These are phyloP conservation scores for Pythium volutum DNA, from an alignment of 352 stramenopile genomes.

Conservation along the genomic window DNA sequence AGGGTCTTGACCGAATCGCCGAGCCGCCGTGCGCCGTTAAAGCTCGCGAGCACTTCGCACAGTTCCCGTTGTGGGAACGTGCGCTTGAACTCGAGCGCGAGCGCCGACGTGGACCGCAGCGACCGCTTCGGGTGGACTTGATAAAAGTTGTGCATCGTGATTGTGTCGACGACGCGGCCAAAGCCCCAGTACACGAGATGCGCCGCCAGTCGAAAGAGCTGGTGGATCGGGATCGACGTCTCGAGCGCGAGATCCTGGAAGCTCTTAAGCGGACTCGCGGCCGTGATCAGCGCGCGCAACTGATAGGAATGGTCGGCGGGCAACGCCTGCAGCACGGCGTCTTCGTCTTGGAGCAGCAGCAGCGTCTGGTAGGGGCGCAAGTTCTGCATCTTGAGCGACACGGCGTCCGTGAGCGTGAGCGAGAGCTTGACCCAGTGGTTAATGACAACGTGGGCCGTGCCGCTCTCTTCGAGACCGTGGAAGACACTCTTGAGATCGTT, in stretches of 20 bases:
- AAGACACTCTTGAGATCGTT: conserved; percentile 87
- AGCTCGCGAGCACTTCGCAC: conserved; percentile 67
- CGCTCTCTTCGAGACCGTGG: conserved; percentile 73
- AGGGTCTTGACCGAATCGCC: conserved; percentile 81
- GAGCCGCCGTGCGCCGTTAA: conserved; percentile 65
- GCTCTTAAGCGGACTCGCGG: conserved; percentile 77
- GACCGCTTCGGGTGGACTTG: conserved; percentile 64
- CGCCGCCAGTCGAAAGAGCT: conserved; percentile 77
- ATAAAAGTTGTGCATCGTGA: conserved; percentile 88
- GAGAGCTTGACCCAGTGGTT: conserved; percentile 88
- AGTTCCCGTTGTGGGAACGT: conserved; percentile 72
- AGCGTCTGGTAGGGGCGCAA: conserved; percentile 85
- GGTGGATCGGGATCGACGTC: conserved; percentile 71
- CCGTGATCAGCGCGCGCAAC: conserved; percentile 62
- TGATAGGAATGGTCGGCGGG: conserved; percentile 80
- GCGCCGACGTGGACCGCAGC: conserved; percentile 42
- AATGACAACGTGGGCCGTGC: conserved; percentile 72
- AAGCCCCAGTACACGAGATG: conserved; percentile 86
- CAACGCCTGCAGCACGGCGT: conserved; percentile 56
- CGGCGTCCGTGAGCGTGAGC: conserved; percentile 69
- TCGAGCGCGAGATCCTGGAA: conserved; percentile 84
- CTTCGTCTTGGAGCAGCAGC: conserved; percentile 64
- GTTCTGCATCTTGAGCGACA: conserved; percentile 50
- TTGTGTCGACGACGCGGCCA: conserved; percentile 72
- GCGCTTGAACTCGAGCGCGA: conserved; percentile 68